A percentile compares a stretch with the other conserved stretches of the same genome.
Evolutionary conservation across 1,139 yeast species (phyloP).

Genomic region (Yamadazyma oceani): DNA sequence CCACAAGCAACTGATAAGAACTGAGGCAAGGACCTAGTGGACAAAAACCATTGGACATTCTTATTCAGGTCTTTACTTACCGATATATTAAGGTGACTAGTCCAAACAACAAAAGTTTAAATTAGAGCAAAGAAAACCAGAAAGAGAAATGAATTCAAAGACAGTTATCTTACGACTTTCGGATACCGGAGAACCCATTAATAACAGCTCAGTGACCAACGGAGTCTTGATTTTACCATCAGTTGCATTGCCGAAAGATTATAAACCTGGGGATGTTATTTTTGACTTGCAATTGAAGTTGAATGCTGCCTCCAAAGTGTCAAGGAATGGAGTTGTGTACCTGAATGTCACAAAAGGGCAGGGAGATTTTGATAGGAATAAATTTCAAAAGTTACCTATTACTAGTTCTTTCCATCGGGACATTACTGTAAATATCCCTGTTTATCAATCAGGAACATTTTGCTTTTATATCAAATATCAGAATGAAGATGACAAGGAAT

Average conservation of each 20-base stretch:
- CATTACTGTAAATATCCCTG: slow-evolving; percentile 56
- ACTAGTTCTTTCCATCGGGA: slow-evolving; percentile 59
- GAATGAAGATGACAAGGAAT: slow-evolving; percentile 27
- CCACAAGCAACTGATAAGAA: too few relatives aligned
- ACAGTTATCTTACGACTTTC: slow-evolving; percentile 50
- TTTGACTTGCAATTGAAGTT: slow-evolving; percentile 61
- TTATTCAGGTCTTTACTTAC: too few relatives aligned
- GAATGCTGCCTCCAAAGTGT: slow-evolving; percentile 71
- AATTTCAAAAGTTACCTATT: slow-evolving; percentile 49
- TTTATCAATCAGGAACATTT: slow-evolving; percentile 78
- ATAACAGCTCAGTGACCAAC: slow-evolving; percentile 39
- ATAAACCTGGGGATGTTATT: slow-evolving; percentile 43
- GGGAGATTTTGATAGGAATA: slow-evolving; percentile 53
- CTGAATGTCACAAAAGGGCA: slow-evolving; percentile 65
- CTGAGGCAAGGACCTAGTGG: too few relatives aligned
- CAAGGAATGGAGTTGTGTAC: slow-evolving; percentile 69
- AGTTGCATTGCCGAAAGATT: slow-evolving; percentile 42
- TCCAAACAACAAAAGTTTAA: too few relatives aligned
- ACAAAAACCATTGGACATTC: too few relatives aligned
- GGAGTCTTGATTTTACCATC: slow-evolving; percentile 72
- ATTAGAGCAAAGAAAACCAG: too few relatives aligned
- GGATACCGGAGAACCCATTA: slow-evolving; percentile 58
- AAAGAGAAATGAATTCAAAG: slow-evolving; percentile 8
- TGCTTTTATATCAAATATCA: slow-evolving; percentile 61
- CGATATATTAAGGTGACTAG: too few relatives aligned